Conservation (phyloP, 2,329 filamentous ascomycete species). For the Alternaria infectoria region DNA sequence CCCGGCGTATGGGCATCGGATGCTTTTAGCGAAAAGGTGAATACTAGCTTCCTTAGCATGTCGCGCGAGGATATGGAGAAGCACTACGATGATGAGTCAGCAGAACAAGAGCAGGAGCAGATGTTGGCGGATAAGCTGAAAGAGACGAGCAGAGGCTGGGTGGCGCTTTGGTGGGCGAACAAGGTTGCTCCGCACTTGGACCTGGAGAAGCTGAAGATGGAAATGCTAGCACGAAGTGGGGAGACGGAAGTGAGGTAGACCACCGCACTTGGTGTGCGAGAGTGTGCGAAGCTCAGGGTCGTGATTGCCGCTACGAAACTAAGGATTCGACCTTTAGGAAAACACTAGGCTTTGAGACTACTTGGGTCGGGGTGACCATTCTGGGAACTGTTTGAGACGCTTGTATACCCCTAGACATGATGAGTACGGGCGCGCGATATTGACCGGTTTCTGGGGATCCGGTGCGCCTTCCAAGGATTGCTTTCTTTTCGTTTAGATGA, state of each 20-base stretch:
- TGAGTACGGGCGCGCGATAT: not conserved
- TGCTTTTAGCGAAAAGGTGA: conserved; percentile 7
- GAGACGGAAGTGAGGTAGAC: not conserved
- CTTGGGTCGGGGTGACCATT: not conserved
- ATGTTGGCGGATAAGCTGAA: conserved; percentile 3
- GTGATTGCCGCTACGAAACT: not conserved
- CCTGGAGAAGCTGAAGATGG: not conserved
- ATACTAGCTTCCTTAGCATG: conserved; percentile 13
- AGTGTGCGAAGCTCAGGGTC: not conserved
- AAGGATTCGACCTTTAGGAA: not conserved
- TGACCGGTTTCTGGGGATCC: not conserved
- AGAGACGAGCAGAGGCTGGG: conserved; percentile 6
- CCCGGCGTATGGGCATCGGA: conserved; percentile 17
- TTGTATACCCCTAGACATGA: not conserved
- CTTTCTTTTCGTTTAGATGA: not conserved
- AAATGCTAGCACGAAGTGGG: not conserved
- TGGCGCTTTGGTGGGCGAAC: conserved; percentile 11
- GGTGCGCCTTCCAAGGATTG: not conserved
- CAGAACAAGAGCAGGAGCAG: conserved; percentile 6
- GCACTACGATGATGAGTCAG: not conserved
- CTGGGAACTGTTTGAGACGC: too few species aligned
- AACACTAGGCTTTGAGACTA: not conserved
- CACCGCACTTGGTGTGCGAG: not conserved
- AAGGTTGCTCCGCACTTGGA: conserved; percentile 1
- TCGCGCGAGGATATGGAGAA: not conserved